phyloP scores from a whole-genome alignment of 345 rosid genomes.

The Gossypium thurberi region DNA sequence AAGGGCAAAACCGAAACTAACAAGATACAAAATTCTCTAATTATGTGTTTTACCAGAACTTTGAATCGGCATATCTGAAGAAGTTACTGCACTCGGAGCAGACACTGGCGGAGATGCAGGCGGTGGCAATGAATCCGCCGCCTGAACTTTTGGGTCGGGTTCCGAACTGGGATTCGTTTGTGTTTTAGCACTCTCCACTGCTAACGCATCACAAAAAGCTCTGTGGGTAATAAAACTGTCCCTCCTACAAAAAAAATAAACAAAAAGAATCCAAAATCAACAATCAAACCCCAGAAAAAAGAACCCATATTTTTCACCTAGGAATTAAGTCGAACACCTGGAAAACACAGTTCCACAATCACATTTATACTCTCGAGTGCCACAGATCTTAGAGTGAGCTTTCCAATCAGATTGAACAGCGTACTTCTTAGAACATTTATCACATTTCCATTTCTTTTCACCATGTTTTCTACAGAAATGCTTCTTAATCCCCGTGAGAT shows the following conservation, averaged over 20 bases:
- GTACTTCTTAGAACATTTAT: constrained; percentile 36
- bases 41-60: constrained; percentile 38
- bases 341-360: constrained; percentile 89
- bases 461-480: too few species aligned
- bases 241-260: constrained; percentile 39
- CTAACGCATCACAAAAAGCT: constrained; percentile 88
- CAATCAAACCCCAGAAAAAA: constrained; percentile 13
- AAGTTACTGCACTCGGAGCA: constrained; percentile 22
- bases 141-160: constrained; percentile 28
- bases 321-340: constrained; percentile 34
- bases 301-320: background rate
- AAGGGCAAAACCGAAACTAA: constrained; percentile 25
- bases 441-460: too few species aligned
- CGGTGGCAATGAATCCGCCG: constrained; percentile 27
- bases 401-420: constrained; percentile 98
- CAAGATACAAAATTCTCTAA: constrained; percentile 12
- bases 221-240: constrained; percentile 92
- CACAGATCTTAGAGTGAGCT: constrained; percentile 72
- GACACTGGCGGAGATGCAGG: background rate
- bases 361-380: constrained; percentile 24
- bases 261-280: background rate
- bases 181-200: constrained; percentile 64
- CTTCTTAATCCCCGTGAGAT: constrained; percentile 94
- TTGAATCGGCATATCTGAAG: constrained; percentile 40
- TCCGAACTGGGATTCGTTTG: constrained; percentile 27